Evolutionary conservation across 1,284 basidiomycete genomes (phyloP), one percentile per base, ranked within the genome.

Genomic region (Anthracocystis walkeri): DNA sequence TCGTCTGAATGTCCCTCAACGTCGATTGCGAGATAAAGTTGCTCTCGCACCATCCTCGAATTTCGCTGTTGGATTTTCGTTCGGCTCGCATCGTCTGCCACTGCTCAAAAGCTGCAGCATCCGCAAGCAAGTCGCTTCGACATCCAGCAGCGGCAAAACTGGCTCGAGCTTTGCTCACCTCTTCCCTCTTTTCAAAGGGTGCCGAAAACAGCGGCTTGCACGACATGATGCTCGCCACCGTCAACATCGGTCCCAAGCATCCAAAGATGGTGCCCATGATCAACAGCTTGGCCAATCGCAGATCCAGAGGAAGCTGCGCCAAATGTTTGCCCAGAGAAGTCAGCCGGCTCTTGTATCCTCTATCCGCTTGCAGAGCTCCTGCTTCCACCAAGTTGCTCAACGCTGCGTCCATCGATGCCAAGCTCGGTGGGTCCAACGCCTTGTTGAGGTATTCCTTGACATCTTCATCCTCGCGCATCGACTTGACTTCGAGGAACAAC

Each of bases 91-190:
- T 83, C 46, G 86, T 86, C 49, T 88, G 85, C 70, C 90, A 92
- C 68, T 91, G 89, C 38, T 92, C 88, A 82, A 92, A 96, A 0
- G 93, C 93, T 49, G 89, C 88, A 7, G 90, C 88, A 78, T 95
- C 92, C 0, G 93, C 94, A 29, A 97, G 87, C 6, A 97, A 87
- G 82, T 97, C 95, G 74, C 93, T 95, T 65, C 91, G 90, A n/a
- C 88, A 91, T 12, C 87, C 88, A 10, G 89, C 86, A 79, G 94
- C 45, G 7, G 65, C 58, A 23, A 76, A 78, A 29, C 60, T 68
- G 23, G 65, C 56, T 6, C 75, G 51, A 2, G 72, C 48, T 91
- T 88, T 88, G 55, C 87, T 89, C 7, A 91, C 91, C 78, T 93
- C 93, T 35, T 95, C 92, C 7, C 93, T 88, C 85, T 91, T 91